Evolutionary conservation across 2,329 filamentous ascomycete species (phyloP), one percentile per base, ranked within the genome.

Genomic region (Fusarium coicis): DNA sequence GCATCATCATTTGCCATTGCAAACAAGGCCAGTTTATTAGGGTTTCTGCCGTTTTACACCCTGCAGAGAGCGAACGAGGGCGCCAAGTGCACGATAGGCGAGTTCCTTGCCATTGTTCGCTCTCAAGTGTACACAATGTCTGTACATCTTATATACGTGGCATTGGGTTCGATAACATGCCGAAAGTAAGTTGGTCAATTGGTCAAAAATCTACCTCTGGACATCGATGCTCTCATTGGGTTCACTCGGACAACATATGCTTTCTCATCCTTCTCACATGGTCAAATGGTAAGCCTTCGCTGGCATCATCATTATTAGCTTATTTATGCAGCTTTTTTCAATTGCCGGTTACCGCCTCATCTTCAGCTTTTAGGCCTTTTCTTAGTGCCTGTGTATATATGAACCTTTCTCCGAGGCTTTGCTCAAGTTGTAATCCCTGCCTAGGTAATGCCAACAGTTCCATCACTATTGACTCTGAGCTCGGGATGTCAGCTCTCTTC

Each of bases 311-410:
- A 64, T 18, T 23, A 59, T 53, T 52, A 57, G 43, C 46, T 58
- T 37, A 19, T 30, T 58, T 37, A 19, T 30, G 34, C 32, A 52
- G 55, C 43, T 26, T 34, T 56, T 56, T 59, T 36, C 32, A 60
- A 71, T 37, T 65, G 50, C 56, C 66, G 46, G 64, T 54, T 54
- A 54, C 70, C 72, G 72, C 72, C 59, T 76, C 60, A 66, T 54
- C 36, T 52, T 58, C 70, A 70, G 66, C 70, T 73, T 55, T 52
- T 57, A 73, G 54, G 66, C 42, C 52, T 67, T 70, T 53, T 40
- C 36, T 36, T 36, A 40, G 70, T 59, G 70, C 47, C 65, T 37
- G 30, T 52, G 64, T 49, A 56, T 52, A 58, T 49, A 56, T 55
- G 53, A 63, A 40, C 47, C 55, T 59, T 42, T 58, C 50, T 68